Evolutionary conservation across 305 asterid species (phyloP).

Genomic region (Andrographis paniculata): DNA sequence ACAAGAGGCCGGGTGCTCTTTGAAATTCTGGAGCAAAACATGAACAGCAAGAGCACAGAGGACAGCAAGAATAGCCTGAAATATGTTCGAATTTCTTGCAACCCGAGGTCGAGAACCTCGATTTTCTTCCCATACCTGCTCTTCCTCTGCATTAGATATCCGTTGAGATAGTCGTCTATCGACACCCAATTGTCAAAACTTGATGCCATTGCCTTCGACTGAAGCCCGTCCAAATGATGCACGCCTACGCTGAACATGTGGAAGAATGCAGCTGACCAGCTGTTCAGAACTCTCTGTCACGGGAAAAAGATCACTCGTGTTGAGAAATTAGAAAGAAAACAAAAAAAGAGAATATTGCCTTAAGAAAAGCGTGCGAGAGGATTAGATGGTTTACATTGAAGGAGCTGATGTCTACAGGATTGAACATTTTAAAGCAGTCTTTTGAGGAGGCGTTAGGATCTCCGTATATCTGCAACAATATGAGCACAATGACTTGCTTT

Average conservation of each 20-base stretch:
- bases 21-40: constrained; percentile 95
- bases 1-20: constrained; percentile 76
- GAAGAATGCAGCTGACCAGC: constrained; percentile 88
- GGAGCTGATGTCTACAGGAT: constrained; percentile 69
- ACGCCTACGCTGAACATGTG: constrained; percentile 68
- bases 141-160: constrained; percentile 78
- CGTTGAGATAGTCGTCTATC: constrained; percentile 81
- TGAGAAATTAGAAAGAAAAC: neutral
- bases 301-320: constrained; percentile 8
- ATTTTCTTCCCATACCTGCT: constrained; percentile 76
- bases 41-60: constrained; percentile 81
- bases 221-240: constrained; percentile 58
- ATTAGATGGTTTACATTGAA: constrained; percentile 55
- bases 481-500: constrained; percentile 10
- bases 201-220: constrained; percentile 38
- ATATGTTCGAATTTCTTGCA: constrained; percentile 92
- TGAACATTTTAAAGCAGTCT: constrained; percentile 97
- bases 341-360: too few species aligned
- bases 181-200: constrained; percentile 61
- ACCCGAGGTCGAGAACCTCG: constrained; percentile 88
- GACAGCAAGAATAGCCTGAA: constrained; percentile 87
- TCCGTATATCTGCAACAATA: constrained; percentile 71
- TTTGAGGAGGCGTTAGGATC: constrained; percentile 69
- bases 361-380: neutral
- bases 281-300: constrained; percentile 75